phyloP scores from a whole-genome alignment of 257 asterid species.

The Solanum etuberosum region DNA sequence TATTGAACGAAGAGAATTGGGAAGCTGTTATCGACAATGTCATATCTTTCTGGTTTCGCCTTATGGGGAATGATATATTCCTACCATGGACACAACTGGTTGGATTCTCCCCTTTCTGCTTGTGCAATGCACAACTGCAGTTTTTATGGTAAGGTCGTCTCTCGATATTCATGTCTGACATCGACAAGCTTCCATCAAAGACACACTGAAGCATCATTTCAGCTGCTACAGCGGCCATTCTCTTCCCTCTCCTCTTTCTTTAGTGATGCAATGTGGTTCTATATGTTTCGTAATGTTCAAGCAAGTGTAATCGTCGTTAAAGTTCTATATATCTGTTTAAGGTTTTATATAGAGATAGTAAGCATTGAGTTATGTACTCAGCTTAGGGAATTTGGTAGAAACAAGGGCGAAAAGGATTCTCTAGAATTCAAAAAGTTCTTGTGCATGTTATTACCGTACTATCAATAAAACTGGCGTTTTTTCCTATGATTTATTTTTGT shows the following conservation, averaged over 20 bases:
- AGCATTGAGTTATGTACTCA: not conserved
- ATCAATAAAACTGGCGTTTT: too few relatives aligned
- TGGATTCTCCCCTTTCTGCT: not conserved
- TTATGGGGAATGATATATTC: not conserved
- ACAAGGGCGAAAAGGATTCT: too few relatives aligned
- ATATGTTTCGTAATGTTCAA: too few relatives aligned
- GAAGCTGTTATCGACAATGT: too few relatives aligned
- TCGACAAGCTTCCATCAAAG: not conserved
- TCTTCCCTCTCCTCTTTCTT: not conserved
- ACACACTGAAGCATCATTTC: not conserved
- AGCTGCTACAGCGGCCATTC: not conserved
- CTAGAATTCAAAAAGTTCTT: not conserved
- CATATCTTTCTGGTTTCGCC: not conserved
- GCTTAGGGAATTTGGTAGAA: not conserved
- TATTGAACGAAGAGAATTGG: too few relatives aligned
- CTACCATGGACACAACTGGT: not conserved
- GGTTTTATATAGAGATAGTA: not conserved
- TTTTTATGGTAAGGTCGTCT: not conserved
- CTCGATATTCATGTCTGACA: not conserved
- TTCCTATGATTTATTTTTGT: too few relatives aligned
- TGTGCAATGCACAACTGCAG: not conserved
- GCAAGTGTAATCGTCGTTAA: too few relatives aligned
- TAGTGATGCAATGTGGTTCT: too few relatives aligned
- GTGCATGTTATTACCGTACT: not conserved
- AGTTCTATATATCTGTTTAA: too few relatives aligned